Evolutionary conservation across 257 asterid genomes (phyloP), one percentile per base, ranked within the genome.

Genomic region (Voacanga thouarsii): DNA sequence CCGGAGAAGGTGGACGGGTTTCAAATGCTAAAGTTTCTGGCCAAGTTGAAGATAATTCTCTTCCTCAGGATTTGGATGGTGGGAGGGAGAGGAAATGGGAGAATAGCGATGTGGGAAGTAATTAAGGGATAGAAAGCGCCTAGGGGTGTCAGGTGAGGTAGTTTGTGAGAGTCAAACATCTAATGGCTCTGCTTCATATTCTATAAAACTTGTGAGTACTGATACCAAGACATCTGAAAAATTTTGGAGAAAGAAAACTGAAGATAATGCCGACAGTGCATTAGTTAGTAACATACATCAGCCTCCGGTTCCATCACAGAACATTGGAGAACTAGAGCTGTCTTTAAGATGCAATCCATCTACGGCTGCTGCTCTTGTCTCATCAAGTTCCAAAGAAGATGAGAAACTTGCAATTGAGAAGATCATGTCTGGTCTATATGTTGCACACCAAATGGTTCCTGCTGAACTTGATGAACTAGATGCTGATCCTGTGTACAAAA

Each of bases 381-480:
- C 77, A 56, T 45, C 75, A 47, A 70, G 43, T 49, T 49, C 65
- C 74, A 37, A 75, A 60, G 83, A 80, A 57, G 77, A 75, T 69
- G 83, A 80, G 57, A 75, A 80, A 37, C 72, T 75, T 70, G 83
- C 80, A 45, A 75, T 75, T 23, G 80, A 80, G 66, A 75, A 75
- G 77, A 75, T 80, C 21, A 80, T 75, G 77, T 57, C 83, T 45
- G 80, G 80, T 15, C 80, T 74, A 45, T 80, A 80, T 75, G 77
- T 51, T 59, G 65, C 75, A 7, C 80, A 68, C 50, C 80, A 80
- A 43, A 21, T 73, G 2, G 26, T 75, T 50, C 79, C 80, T 75
- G 67, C 55, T 7, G 83, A 80, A 71, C 76, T 80, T 70, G 83
- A 80, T 57, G 80, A 75, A 44, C 83, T 75, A n/a, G 83, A 80